phyloP scores from a whole-genome alignment of 2,329 filamentous ascomycete species.

The Dactylellina haptotyla region DNA sequence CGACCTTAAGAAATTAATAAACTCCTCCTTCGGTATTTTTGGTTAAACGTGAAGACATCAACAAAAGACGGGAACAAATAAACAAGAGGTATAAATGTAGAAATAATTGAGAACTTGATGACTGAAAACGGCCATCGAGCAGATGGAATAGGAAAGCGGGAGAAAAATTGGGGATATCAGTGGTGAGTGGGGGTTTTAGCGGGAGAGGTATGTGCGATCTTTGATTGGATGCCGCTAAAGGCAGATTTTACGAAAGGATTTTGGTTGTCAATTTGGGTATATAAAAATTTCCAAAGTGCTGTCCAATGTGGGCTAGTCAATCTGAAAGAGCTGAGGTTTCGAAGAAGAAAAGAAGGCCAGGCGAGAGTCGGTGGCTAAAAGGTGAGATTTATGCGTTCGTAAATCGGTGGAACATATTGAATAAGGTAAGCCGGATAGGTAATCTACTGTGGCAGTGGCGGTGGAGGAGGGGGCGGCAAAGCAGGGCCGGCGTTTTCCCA shows the following conservation, averaged over 20 bases:
- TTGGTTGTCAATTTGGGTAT: background rate
- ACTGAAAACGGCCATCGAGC: background rate
- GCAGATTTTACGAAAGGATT: background rate
- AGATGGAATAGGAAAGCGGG: background rate
- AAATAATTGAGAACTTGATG: background rate
- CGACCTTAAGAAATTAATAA: slow-evolving; percentile 35
- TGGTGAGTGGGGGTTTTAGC: no score
- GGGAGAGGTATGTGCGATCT: no score
- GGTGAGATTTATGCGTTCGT: no score
- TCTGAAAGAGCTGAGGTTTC: no score
- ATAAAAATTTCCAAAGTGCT: background rate
- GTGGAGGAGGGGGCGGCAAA: slow-evolving; percentile 45
- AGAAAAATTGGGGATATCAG: background rate
- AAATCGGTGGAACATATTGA: no score
- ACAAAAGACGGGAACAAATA: background rate
- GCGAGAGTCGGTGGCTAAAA: no score
- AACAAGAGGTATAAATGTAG: background rate
- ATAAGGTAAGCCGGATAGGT: background rate
- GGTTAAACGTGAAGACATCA: slow-evolving; percentile 23
- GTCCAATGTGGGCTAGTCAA: no score
- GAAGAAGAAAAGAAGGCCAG: no score
- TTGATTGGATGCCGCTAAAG: background rate
- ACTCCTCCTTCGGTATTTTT: slow-evolving; percentile 49
- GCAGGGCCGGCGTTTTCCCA: slow-evolving; percentile 53
- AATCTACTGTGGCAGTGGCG: slow-evolving; percentile 48